These are phyloP conservation scores for Xylaria hypoxylon DNA, from an alignment of 2,329 filamentous ascomycete genomes.

Conservation along the genomic window DNA sequence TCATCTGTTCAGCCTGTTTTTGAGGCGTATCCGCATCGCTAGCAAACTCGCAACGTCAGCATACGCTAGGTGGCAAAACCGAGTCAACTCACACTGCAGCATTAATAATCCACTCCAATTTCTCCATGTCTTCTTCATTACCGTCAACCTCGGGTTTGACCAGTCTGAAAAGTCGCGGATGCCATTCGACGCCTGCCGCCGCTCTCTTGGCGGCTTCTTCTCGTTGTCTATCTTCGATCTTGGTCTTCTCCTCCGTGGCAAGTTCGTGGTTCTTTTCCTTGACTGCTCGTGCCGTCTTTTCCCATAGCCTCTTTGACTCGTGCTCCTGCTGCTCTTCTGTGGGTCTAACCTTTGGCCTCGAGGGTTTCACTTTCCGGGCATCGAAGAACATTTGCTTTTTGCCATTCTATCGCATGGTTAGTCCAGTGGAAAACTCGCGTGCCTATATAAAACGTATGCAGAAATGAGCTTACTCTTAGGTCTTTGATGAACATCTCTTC, in stretches of 20 bases:
- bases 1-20: slow-evolving; percentile 82
- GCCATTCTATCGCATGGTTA: slow-evolving; percentile 72
- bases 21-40: slow-evolving; percentile 72
- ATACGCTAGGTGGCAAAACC: neutral
- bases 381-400: slow-evolving; percentile 93
- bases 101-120: slow-evolving; percentile 94
- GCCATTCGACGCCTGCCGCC: slow-evolving; percentile 86
- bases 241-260: slow-evolving; percentile 96
- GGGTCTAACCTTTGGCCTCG: slow-evolving; percentile 78
- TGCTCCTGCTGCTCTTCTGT: slow-evolving; percentile 88
- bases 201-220: slow-evolving; percentile 85
- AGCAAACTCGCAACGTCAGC: slow-evolving; percentile 39
- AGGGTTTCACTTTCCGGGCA: slow-evolving; percentile 80
- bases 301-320: slow-evolving; percentile 91
- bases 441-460: too few relatives aligned
- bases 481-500: slow-evolving; percentile 95
- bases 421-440: neutral
- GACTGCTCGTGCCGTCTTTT: slow-evolving; percentile 82
- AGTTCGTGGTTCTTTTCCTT: slow-evolving; percentile 86
- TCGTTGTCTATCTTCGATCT: slow-evolving; percentile 91
- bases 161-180: slow-evolving; percentile 83
- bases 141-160: slow-evolving; percentile 78
- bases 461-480: slow-evolving; percentile 69
- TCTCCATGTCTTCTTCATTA: slow-evolving; percentile 83
- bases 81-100: slow-evolving; percentile 74